Evolutionary conservation across 768 basidiomycete species (phyloP), one percentile per base, ranked within the genome.

Genomic region (Calocera cornea): DNA sequence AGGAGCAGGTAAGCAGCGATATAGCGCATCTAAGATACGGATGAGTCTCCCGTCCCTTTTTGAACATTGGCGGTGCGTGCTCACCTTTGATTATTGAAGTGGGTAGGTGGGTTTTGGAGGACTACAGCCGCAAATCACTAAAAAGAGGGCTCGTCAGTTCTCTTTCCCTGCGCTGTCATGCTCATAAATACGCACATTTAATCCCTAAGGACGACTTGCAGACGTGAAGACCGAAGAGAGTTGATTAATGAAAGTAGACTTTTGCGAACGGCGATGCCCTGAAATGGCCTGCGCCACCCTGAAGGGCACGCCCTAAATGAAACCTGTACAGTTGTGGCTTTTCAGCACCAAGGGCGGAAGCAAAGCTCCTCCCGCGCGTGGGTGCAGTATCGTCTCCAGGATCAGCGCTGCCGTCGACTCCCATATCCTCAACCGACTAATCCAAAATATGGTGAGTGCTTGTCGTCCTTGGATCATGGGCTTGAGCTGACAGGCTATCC

Each of bases 1-100:
- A 97, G 93, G 77, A 99, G 92, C 69, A 99, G 87, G 83, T 97
- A 98, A 72, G 93, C 92, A 80, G 93, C 95, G 78, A 97, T 81
- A 76, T 93, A 81, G 79, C 90, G 90, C 91, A 93, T 93, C 88
- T 73, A 31, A 1, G 19, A 2, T 7, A 22, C 10, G 19, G 8
- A 60, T 60, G 2, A 60, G 27, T 5, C 65, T 12, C 47, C 67
- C 50, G 66, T 36, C 34, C 47, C 44, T 8, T 17, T 36, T 44
- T 40, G n/a, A 41, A 64, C 7, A 65, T 34, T 31, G n/a, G 38
- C 38, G 66, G 29, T 54, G n/a, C 14, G 27, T 19, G 72, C 79
- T 65, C 71, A 85, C 85, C 83, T 84, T 83, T 71, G 66, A 71
- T 71, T 60, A 60, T 47, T 70, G 72, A 68, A 66, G 68, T 74